These are phyloP conservation scores for Trichothecium roseum DNA, from an alignment of 2,329 filamentous ascomycete genomes.

Conservation along the genomic window DNA sequence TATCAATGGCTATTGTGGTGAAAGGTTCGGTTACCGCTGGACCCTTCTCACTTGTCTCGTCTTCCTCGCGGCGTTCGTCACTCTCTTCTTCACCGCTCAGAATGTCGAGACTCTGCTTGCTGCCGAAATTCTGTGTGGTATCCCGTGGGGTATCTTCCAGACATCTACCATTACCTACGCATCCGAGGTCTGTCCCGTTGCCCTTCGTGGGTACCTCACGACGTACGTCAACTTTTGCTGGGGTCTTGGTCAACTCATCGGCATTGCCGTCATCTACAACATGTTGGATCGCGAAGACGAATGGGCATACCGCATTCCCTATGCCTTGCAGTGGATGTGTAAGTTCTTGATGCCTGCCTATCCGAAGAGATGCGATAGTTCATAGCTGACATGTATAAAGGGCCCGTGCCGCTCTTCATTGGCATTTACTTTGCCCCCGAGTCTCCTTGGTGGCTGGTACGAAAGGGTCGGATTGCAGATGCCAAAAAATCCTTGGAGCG, in stretches of 20 bases:
- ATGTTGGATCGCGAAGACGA: slow-evolving; percentile 56
- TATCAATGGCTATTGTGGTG: slow-evolving; percentile 54
- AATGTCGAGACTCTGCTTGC: slow-evolving; percentile 47
- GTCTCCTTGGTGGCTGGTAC: slow-evolving; percentile 68
- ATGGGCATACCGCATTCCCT: slow-evolving; percentile 62
- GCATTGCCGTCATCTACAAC: slow-evolving; percentile 60
- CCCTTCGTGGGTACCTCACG: slow-evolving; percentile 60
- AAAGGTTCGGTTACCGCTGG: slow-evolving; percentile 58
- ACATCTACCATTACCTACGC: slow-evolving; percentile 54
- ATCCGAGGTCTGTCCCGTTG: slow-evolving; percentile 62
- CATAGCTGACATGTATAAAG: too few species aligned
- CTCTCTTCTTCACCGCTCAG: slow-evolving; percentile 55
- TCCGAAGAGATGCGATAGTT: too few species aligned
- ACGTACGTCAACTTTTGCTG: slow-evolving; percentile 72
- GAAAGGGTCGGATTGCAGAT: slow-evolving; percentile 51
- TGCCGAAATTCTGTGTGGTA: slow-evolving; percentile 53
- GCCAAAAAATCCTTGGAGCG: slow-evolving; percentile 57
- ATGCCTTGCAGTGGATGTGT: slow-evolving; percentile 68
- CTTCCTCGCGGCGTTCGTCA: slow-evolving; percentile 44
- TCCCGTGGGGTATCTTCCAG: slow-evolving; percentile 52
- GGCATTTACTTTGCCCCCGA: slow-evolving; percentile 61
- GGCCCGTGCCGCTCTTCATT: slow-evolving; percentile 54
- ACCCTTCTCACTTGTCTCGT: slow-evolving; percentile 50
- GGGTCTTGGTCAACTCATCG: slow-evolving; percentile 65
- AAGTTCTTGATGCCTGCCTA: too few species aligned